phyloP scores from a whole-genome alignment of 805 yeast genomes.

The Candida silvicultrix region DNA sequence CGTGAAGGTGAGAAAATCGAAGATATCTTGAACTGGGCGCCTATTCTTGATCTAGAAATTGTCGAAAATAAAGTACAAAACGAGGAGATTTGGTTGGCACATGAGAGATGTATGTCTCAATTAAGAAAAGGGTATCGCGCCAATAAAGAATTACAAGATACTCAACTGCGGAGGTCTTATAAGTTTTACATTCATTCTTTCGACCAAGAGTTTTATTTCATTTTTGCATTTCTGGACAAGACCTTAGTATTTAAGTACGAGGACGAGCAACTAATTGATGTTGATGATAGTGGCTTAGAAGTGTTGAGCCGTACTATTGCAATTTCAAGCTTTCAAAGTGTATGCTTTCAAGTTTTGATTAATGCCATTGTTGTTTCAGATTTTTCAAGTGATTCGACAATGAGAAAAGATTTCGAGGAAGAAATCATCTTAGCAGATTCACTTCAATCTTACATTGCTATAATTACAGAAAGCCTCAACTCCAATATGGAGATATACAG shows the following conservation, averaged over 20 bases:
- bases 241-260: slow-evolving; percentile 30
- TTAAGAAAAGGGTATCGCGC: slow-evolving; percentile 14
- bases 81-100: slow-evolving; percentile 34
- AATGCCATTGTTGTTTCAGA: slow-evolving; percentile 14
- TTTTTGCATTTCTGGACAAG: slow-evolving; percentile 33
- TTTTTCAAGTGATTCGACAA: slow-evolving; percentile 7
- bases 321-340: slow-evolving; percentile 7
- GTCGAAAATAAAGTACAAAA: slow-evolving; percentile 17
- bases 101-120: slow-evolving; percentile 14
- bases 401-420: slow-evolving; percentile 4
- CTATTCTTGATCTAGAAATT: slow-evolving; percentile 34
- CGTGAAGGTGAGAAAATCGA: slow-evolving; percentile 7
- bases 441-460: slow-evolving; percentile 8
- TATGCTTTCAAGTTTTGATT: slow-evolving; percentile 21
- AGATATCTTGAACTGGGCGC: slow-evolving; percentile 42
- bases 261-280: slow-evolving; percentile 21
- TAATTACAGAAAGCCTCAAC: slow-evolving; percentile 3
- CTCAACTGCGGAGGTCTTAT: slow-evolving; percentile 10
- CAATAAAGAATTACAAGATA: slow-evolving; percentile 11
- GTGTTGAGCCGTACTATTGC: slow-evolving; percentile 10
- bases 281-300: slow-evolving; percentile 15
- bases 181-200: slow-evolving; percentile 11
- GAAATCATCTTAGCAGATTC: slow-evolving; percentile 15
- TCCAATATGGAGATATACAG: neutral
- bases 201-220: slow-evolving; percentile 20